Evolutionary conservation across 176 grass and related monocot species (phyloP), one percentile per base, ranked within the genome.

Genomic region (Leersia perrieri): DNA sequence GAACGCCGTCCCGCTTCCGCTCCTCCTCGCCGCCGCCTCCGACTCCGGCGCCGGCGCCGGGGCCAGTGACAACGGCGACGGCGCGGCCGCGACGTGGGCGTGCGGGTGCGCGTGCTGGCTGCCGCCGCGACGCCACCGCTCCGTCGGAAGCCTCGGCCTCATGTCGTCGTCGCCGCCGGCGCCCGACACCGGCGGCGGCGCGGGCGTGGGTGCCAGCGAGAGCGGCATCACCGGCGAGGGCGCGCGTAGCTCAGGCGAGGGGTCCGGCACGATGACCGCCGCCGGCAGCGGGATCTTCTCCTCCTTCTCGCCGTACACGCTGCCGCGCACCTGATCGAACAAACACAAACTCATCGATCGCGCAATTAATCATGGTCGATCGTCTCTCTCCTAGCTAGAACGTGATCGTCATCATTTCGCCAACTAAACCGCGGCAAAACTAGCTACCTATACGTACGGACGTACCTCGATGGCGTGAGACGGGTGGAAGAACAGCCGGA

Each of bases 131-230:
- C 74, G 53, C 87, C 80, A 75, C 11, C 87, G 49, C 69, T 93
- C 85, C 69, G 85, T 88, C 60, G 93, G 93, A 79, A 95, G 84
- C 78, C 35, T 89, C n/a, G 85, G 82, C 11, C 67, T 80, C 63
- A 89, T 45, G 78, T 87, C 89, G 16, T 86, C 89, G 40, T 64
- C 73, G 32, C 57, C 85, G 16, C 74, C 85, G 10, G 72, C 85
- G 31, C 74, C 87, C 63, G 70, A 44, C 29, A 75, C 35, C 12
- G 78, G 90, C 5, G 86, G 63, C 33, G 73, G 82, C 32, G 86
- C 72, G 12, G 82, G 66, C 22, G 72, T 66, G 12, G 82, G 66
- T 15, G 72, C 29, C 58, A 83, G 83, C 3, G 82, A 74, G 29
- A 49, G 22, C 68, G n/a, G n/a, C n/a, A n/a, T n/a, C n/a, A 8